Base-by-base conservation (phyloP, 495 filamentous ascomycete species). In the Pyrenopolyporus hunteri region DNA sequence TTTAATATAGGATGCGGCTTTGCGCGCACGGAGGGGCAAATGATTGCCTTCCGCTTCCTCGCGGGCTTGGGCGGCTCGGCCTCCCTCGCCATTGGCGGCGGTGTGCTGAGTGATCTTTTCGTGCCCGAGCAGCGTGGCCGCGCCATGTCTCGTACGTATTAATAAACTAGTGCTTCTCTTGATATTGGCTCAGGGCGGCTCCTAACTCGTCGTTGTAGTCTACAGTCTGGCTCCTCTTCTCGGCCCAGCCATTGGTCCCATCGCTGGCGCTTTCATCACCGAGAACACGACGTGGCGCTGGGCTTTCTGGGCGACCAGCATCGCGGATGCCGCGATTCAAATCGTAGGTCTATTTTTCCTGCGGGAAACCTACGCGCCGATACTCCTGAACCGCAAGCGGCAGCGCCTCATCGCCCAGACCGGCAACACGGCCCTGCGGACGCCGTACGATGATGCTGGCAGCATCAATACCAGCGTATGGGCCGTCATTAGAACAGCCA, bases 281-380 rank as follows among this genome's bases (percentile, higher is more conserved):
- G 74, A 89, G 68, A 83, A 86, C 40, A 86, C 82, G 8, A 85
- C 79, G 1, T 90, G 88, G 88, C 78, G 87, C 31, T 91, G 88
- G 88, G 75, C 83, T 20, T 90, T 91, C 74, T 83, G 81, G 69
- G 73, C 80, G 6, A 84, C 83, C 6, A 82, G 85, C 0, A 87
- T 91, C 49, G 81, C 78, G 4, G 85, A 86, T 63, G 85, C 68
- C 1, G 16, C 85, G 7, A 82, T 92, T 53, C 88, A 90, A 67
- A 3, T 81, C 17, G 74, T 78, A 1, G 90, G 88, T 2, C 51
- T 91, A 3, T 83, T 90, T 67, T 84, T 85, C 65, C 79, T 92
- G 0, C 83, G 80, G 49, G 88, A 91, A 71, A 90, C 88, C 5
- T 91, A 91, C 71, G 77, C 78, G 1, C 88, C 88, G 0, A 79